These are phyloP conservation scores for Cairneyella variabilis DNA, from an alignment of 495 filamentous ascomycete species.

Conservation along the genomic window DNA sequence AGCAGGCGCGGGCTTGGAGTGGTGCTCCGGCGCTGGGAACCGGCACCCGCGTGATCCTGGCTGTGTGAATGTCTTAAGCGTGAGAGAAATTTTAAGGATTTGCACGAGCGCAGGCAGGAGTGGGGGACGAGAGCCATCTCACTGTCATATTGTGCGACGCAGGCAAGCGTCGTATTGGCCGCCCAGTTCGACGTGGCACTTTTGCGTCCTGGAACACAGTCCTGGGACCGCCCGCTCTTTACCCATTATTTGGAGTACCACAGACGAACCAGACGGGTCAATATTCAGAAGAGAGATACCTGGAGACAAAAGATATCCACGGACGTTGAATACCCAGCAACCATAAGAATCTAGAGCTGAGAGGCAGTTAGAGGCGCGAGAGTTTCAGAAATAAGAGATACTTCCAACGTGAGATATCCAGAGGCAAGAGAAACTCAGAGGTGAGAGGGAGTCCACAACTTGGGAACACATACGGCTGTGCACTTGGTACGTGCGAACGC, in stretches of 20 bases:
- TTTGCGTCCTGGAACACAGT: background rate
- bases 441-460: background rate
- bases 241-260: no score
- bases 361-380: no score
- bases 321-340: no score
- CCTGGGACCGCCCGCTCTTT: slow-evolving; percentile 8
- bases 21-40: no score
- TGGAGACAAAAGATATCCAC: background rate
- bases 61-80: slow-evolving; percentile 1
- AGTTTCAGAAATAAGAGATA: no score
- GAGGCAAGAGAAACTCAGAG: background rate
- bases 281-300: no score
- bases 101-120: no score
- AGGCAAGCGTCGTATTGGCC: slow-evolving; percentile 16
- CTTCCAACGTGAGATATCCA: no score
- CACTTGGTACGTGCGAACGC: slow-evolving; percentile 23
- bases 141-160: no score
- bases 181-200: slow-evolving; percentile 10
- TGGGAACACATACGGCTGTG: background rate
- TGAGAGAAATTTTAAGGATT: no score
- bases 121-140: no score
- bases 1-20: background rate
- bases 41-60: slow-evolving; percentile 8
- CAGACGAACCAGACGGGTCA: background rate
- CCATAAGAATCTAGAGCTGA: no score